Base-by-base conservation (phyloP, 306 rosid genomes). In the Pterocarpus santalinus region DNA sequence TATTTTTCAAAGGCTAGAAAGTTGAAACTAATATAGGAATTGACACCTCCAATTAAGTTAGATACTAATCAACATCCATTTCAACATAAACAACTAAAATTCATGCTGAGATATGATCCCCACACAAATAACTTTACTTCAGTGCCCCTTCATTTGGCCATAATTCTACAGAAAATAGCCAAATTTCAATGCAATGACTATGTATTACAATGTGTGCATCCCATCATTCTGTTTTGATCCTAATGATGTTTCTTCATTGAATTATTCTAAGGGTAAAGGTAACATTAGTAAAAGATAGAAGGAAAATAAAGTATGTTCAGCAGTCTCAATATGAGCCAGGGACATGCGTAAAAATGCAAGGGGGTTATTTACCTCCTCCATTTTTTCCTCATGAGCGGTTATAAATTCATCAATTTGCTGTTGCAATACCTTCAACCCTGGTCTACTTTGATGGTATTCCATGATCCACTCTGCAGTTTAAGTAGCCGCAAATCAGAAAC, bases 401-500 rank as follows among this genome's bases (percentile, higher is more conserved):
- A 91, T 81, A 65, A 89, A 95, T 49, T 91, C 91, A 51, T 95
- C 94, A 33, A 95, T 89, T 63, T 86, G 90, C 71, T 87, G 80
- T 73, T 89, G 92, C 89, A 95, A 89, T 36, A 80, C 82, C 65
- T 87, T 81, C 84, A 90, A 77, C 44, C 93, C 93, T 13, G 92
- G 97, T 84, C 95, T 91, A 75, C 84, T 87, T 78, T 89, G 89
- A 81, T 83, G 92, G 88, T 86, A 91, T 73, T 91, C 89, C 61
- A 39, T 65, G 49, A 93, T 70, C 99, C 99, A 95, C 75, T 93
- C 99, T 95, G 94, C 39, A 69, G 77, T 81, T 86, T 51, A 36
- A 78, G 53, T 73, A 72, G 74, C 64, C n/a, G 62, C 36, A 38
- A 22, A 22, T 83, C 80, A 85, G 62, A 58, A 82, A 83, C 13